A percentile compares a stretch with the other conserved stretches of the same genome.
Evolutionary conservation across 805 yeast species (phyloP).

Genomic region (Candida alai): DNA sequence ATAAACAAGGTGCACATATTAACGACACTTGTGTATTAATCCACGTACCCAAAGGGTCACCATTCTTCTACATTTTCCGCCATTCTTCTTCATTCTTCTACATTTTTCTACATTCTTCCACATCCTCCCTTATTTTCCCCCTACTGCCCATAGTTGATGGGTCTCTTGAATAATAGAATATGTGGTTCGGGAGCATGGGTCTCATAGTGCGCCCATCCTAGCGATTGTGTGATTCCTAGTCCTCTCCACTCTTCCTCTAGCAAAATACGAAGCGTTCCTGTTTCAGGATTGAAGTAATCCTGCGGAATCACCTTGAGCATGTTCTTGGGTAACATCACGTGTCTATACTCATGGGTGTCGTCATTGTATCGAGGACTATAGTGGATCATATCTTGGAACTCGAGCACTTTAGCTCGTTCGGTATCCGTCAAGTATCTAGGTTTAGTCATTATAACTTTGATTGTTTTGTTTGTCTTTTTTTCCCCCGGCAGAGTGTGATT

Average conservation of each 20-base stretch:
- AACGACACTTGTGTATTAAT: no score
- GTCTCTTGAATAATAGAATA: slow-evolving; percentile 75
- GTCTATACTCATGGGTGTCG: slow-evolving; percentile 89
- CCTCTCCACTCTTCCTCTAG: slow-evolving; percentile 99
- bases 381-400: slow-evolving; percentile 90
- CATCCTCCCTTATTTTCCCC: no score
- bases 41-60: no score
- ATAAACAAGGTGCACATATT: no score
- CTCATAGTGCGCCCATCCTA: slow-evolving; percentile 98
- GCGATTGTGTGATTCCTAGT: slow-evolving; percentile 91
- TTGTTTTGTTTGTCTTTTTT: background rate
- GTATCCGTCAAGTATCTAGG: slow-evolving; percentile 74
- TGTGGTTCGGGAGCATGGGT: slow-evolving; percentile 99
- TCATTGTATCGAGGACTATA: slow-evolving; percentile 93
- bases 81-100: no score
- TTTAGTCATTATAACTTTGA: slow-evolving; percentile 31
- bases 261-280: slow-evolving; percentile 87
- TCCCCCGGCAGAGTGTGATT: background rate
- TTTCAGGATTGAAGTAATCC: slow-evolving; percentile 89
- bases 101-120: no score
- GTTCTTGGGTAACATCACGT: slow-evolving; percentile 93
- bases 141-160: slow-evolving; percentile 50
- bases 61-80: no score
- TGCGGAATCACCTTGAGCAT: slow-evolving; percentile 92
- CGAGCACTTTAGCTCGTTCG: slow-evolving; percentile 82